phyloP scores from a whole-genome alignment of 768 basidiomycete genomes.

The Paxillus involutus region DNA sequence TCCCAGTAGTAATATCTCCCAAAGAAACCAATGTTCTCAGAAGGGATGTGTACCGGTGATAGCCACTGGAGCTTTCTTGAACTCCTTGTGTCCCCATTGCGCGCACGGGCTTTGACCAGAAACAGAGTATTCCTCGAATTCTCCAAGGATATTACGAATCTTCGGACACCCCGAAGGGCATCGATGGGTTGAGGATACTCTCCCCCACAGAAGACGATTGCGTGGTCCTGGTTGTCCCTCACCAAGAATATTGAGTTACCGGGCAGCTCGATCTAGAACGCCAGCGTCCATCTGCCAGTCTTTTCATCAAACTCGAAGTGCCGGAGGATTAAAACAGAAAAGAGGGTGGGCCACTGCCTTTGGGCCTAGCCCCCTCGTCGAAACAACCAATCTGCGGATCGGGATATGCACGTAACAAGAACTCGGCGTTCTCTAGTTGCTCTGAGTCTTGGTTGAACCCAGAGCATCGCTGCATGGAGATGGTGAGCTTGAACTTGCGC shows the following conservation, averaged over 20 bases:
- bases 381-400: constrained; percentile 97
- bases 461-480: constrained; percentile 98
- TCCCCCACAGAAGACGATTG: constrained; percentile 97
- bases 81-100: constrained; percentile 94
- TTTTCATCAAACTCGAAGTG: constrained; percentile 93
- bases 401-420: constrained; percentile 95
- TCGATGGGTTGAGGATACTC: constrained; percentile 99
- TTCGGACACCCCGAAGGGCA: constrained; percentile 98
- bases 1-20: constrained; percentile 98
- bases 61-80: constrained; percentile 86
- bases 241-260: constrained; percentile 95
- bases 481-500: constrained; percentile 96
- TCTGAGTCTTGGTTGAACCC: constrained; percentile 92
- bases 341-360: constrained; percentile 85
- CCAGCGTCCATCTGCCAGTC: constrained; percentile 88
- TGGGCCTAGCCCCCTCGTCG: constrained; percentile 90
- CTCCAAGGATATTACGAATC: constrained; percentile 95
- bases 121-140: constrained; percentile 92
- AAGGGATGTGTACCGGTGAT: constrained; percentile 99
- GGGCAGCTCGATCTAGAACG: constrained; percentile 96
- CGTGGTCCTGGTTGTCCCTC: constrained; percentile 99
- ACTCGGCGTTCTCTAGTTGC: constrained; percentile 97
- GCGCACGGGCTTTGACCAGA: constrained; percentile 95
- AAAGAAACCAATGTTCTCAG: constrained; percentile 95
- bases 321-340: constrained; percentile 93